Conservation (phyloP, 2,329 filamentous ascomycete genomes). For the Bipolaris bicolor region DNA sequence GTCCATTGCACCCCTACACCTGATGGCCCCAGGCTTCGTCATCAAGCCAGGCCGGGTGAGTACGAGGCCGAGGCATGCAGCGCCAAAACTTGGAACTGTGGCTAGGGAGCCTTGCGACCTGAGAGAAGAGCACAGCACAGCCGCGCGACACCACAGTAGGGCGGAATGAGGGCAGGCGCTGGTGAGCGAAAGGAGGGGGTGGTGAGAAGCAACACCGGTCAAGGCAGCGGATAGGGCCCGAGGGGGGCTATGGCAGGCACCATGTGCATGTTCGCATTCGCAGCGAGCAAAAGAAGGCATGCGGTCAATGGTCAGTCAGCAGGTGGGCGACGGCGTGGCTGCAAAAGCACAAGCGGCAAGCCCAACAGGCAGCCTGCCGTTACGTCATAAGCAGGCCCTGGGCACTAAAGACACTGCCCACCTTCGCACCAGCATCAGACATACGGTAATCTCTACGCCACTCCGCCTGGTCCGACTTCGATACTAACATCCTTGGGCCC, state of each 20-base stretch:
- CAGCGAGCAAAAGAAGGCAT: too few relatives aligned
- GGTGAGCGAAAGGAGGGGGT: background rate
- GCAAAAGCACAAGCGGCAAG: background rate
- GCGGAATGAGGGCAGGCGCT: background rate
- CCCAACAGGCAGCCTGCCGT: slow-evolving; percentile 17
- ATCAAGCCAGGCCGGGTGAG: slow-evolving; percentile 25
- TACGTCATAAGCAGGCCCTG: slow-evolving; percentile 16
- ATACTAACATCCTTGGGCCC: slow-evolving; percentile 17
- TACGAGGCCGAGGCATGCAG: slow-evolving; percentile 30
- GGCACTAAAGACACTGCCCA: slow-evolving; percentile 16
- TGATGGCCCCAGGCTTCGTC: slow-evolving; percentile 25
- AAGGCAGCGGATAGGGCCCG: background rate
- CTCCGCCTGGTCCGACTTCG: slow-evolving; percentile 14
- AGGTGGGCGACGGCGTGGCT: background rate
- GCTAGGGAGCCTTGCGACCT: slow-evolving; percentile 6
- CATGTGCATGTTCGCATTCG: background rate
- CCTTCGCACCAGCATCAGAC: slow-evolving; percentile 23
- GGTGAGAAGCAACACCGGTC: slow-evolving; percentile 5
- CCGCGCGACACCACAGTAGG: background rate
- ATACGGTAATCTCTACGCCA: slow-evolving; percentile 30
- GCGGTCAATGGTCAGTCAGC: too few relatives aligned
- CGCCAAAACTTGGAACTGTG: slow-evolving; percentile 19
- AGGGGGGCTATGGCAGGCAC: background rate
- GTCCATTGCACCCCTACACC: slow-evolving; percentile 16
- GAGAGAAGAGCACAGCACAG: background rate